These are phyloP conservation scores for Ilyonectria robusta DNA, from an alignment of 2,329 filamentous ascomycete species.

Conservation along the genomic window DNA sequence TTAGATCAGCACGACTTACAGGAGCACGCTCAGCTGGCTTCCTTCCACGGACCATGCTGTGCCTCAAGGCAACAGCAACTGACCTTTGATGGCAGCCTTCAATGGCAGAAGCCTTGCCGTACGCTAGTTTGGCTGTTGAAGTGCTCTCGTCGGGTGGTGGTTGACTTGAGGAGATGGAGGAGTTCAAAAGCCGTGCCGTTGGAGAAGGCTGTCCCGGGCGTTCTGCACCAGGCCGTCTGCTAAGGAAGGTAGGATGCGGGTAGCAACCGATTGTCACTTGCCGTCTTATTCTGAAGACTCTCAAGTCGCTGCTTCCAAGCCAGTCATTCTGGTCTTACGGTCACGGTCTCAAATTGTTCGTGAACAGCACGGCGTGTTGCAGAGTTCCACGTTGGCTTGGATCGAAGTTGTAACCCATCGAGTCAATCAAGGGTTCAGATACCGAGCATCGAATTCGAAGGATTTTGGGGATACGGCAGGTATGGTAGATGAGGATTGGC, in stretches of 20 bases:
- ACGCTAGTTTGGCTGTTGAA: not conserved
- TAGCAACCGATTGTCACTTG: not conserved
- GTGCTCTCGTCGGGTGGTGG: not conserved
- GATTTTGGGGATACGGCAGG: not conserved
- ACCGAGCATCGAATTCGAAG: not conserved
- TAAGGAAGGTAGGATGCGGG: constrained; percentile 25
- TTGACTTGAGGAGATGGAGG: constrained; percentile 3
- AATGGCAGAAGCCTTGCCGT: not conserved
- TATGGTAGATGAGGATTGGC: not conserved
- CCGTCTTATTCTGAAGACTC: not conserved
- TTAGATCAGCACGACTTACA: constrained; percentile 34
- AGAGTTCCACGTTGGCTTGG: not conserved
- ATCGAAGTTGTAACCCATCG: not conserved
- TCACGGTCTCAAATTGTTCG: not conserved
- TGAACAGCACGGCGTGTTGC: not conserved
- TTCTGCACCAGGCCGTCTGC: not conserved
- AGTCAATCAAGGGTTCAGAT: no score
- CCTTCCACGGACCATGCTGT: constrained; percentile 42
- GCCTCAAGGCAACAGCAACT: constrained; percentile 15
- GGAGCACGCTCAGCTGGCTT: constrained; percentile 29
- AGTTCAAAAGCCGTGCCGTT: not conserved
- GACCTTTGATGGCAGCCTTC: not conserved
- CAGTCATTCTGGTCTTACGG: not conserved
- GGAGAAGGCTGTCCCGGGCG: constrained; percentile 16
- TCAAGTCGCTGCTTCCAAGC: not conserved